phyloP scores from a whole-genome alignment of 768 basidiomycete genomes.

The Wakefieldia striispora region DNA sequence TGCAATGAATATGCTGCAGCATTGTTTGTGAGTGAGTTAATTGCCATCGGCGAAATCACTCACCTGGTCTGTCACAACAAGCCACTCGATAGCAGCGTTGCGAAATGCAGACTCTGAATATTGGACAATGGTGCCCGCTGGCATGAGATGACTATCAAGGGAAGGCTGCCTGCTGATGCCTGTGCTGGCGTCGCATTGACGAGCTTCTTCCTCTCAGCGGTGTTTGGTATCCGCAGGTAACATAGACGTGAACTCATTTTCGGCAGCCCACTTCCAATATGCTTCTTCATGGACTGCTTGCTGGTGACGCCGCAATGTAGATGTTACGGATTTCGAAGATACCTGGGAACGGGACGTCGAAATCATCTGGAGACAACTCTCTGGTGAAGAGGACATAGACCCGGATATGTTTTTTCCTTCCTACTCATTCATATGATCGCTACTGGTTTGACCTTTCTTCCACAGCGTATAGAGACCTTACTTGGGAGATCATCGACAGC shows the following conservation, averaged over 20 bases:
- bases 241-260: background rate
- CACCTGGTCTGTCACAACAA: slow-evolving; percentile 3
- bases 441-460: no score
- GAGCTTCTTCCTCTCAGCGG: background rate
- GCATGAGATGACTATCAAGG: background rate
- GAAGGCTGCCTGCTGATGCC: background rate
- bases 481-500: no score
- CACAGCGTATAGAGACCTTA: no score
- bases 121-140: background rate
- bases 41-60: background rate
- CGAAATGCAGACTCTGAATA: background rate
- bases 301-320: background rate
- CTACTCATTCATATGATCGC: no score
- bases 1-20: slow-evolving; percentile 1
- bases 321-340: no score
- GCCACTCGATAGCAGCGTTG: background rate
- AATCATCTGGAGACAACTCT: no score
- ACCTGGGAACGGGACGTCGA: no score
- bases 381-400: no score
- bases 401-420: no score
- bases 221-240: background rate
- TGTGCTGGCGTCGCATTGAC: background rate
- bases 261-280: slow-evolving; percentile 1
- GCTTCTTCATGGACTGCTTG: background rate
- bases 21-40: background rate